phyloP scores from a whole-genome alignment of 2,329 filamentous ascomycete genomes.

The Fusarium clavum region DNA sequence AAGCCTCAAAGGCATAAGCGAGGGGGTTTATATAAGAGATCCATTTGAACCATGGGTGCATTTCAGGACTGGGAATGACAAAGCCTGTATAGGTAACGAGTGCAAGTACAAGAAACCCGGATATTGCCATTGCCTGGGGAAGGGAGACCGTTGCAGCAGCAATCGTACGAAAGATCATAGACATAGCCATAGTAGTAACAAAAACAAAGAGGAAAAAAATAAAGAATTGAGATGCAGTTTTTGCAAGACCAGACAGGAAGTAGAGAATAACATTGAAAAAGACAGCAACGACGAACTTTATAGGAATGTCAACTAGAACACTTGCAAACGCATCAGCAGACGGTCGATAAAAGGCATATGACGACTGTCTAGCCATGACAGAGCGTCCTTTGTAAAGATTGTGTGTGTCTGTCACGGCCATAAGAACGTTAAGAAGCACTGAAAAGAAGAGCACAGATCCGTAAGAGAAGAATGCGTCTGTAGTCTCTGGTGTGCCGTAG shows the following conservation, averaged over 20 bases:
- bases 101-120: background rate
- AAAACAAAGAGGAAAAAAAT: slow-evolving; percentile 79
- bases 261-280: slow-evolving; percentile 70
- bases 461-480: slow-evolving; percentile 64
- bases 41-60: slow-evolving; percentile 14
- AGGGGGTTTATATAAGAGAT: slow-evolving; percentile 12
- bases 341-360: slow-evolving; percentile 64
- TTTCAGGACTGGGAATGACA: background rate
- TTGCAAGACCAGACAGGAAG: slow-evolving; percentile 67
- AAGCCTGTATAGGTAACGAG: slow-evolving; percentile 5
- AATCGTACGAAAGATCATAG: slow-evolving; percentile 71
- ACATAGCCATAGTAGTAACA: slow-evolving; percentile 54
- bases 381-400: slow-evolving; percentile 58
- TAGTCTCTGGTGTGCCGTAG: slow-evolving; percentile 62
- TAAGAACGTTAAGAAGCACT: slow-evolving; percentile 68
- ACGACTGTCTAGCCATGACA: slow-evolving; percentile 62
- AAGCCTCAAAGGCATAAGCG: background rate
- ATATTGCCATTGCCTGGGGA: slow-evolving; percentile 3
- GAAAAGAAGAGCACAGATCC: slow-evolving; percentile 71
- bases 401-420: slow-evolving; percentile 66
- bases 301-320: slow-evolving; percentile 66
- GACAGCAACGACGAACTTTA: slow-evolving; percentile 64
- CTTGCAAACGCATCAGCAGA: slow-evolving; percentile 65
- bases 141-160: slow-evolving; percentile 58
- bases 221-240: slow-evolving; percentile 79